Percentiles rank a stretch among this genome's conserved stretches.
These are phyloP conservation scores for Mortierella alpina DNA, from an alignment of 192 early-diverging fungal genomes.

Conservation along the genomic window DNA sequence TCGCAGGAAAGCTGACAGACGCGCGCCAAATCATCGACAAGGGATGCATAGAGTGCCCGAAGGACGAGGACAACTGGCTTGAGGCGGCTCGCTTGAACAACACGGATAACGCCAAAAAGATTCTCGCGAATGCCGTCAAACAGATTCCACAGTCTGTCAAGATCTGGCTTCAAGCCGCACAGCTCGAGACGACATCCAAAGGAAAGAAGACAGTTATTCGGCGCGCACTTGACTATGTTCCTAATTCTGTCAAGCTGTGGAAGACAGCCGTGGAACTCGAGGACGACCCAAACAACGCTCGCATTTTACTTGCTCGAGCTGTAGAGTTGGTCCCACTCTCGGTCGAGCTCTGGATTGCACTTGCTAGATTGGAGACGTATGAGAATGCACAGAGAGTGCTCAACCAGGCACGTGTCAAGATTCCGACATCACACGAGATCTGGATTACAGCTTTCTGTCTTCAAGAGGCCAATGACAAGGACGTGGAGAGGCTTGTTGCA, in stretches of 20 bases:
- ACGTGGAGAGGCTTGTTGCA: conserved; percentile 75
- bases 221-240: conserved; percentile 92
- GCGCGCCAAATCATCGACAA: conserved; percentile 89
- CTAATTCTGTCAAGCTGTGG: conserved; percentile 93
- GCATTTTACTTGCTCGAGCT: conserved; percentile 89
- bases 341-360: conserved; percentile 95
- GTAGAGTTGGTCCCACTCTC: conserved; percentile 93
- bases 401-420: conserved; percentile 85
- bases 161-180: conserved; percentile 90
- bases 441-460: conserved; percentile 95
- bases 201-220: conserved; percentile 86
- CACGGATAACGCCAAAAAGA: conserved; percentile 84
- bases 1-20: conserved; percentile 82
- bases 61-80: conserved; percentile 96
- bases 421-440: conserved; percentile 92
- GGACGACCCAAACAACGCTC: conserved; percentile 91
- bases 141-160: conserved; percentile 92
- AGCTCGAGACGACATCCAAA: conserved; percentile 83
- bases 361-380: conserved; percentile 92
- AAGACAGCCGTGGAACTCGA: conserved; percentile 92
- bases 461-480: conserved; percentile 73
- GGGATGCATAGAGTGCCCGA: conserved; percentile 95
- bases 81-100: conserved; percentile 93
- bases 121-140: conserved; percentile 91
- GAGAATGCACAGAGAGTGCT: conserved; percentile 90